These are phyloP conservation scores for Diospyros lotus DNA, from an alignment of 148 eudicot species.

Conservation along the genomic window DNA sequence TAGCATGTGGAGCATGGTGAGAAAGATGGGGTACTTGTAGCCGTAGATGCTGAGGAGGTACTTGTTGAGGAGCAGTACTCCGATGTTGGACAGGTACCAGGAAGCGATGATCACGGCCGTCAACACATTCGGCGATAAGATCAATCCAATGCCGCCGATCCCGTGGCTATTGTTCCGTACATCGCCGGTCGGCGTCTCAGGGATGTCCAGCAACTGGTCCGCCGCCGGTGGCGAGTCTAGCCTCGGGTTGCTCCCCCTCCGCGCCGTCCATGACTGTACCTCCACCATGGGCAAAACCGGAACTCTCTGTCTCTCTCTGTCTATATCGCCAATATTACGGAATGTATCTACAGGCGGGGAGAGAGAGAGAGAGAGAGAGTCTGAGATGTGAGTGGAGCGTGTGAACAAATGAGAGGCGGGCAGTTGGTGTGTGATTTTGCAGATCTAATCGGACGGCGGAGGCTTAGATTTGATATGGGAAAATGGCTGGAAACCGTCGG, in stretches of 20 bases:
- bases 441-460: conserved; percentile 18
- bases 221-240: conserved; percentile 23
- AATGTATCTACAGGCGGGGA: neutral
- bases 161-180: conserved; percentile 23
- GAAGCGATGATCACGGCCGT: conserved; percentile 47
- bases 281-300: conserved; percentile 40
- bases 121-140: conserved; percentile 23
- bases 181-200: conserved; percentile 46
- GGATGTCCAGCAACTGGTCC: conserved; percentile 41
- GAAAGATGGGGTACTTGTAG: conserved; percentile 60
- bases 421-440: neutral
- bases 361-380: neutral
- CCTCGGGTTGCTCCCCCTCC: conserved; percentile 67
- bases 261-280: conserved; percentile 52
- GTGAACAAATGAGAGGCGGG: neutral
- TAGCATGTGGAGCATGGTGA: conserved; percentile 64
- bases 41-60: conserved; percentile 62
- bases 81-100: conserved; percentile 68
- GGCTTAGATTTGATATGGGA: conserved; percentile 7
- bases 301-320: neutral
- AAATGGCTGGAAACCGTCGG: neutral
- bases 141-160: conserved; percentile 1
- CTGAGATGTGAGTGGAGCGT: neutral
- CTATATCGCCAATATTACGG: neutral
- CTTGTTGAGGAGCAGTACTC: conserved; percentile 61